These are phyloP conservation scores for Ceratopteris richardii DNA, from an alignment of 75 land plant genomes.

Conservation along the genomic window DNA sequence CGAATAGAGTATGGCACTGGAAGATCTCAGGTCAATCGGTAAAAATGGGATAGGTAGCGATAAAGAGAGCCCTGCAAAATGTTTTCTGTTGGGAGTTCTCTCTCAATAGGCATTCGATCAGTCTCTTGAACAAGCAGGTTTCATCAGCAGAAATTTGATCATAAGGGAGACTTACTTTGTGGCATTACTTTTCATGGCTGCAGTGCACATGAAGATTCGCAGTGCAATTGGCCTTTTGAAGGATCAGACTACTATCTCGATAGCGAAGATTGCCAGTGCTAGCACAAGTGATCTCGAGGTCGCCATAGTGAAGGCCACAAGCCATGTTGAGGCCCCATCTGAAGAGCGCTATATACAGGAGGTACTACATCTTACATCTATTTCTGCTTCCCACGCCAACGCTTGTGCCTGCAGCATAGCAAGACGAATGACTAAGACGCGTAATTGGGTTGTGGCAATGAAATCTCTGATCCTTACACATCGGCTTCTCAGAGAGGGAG, in stretches of 20 bases:
- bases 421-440: constrained; percentile 30
- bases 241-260: constrained; percentile 76
- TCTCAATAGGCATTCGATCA: too few species aligned
- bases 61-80: too few species aligned
- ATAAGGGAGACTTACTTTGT: too few species aligned
- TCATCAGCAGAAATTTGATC: too few species aligned
- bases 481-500: constrained; percentile 30
- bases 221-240: constrained; percentile 75
- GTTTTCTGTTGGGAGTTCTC: too few species aligned
- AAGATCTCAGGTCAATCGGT: too few species aligned
- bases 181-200: constrained; percentile 37
- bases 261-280: constrained; percentile 63
- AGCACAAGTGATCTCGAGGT: constrained; percentile 24
- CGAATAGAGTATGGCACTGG: too few species aligned
- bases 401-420: constrained; percentile 29
- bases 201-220: constrained; percentile 44
- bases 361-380: constrained; percentile 25
- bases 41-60: too few species aligned
- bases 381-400: constrained; percentile 25
- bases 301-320: constrained; percentile 35
- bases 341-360: constrained; percentile 38
- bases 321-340: constrained; percentile 20
- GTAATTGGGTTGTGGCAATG: constrained; percentile 46
- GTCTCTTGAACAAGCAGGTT: too few species aligned
- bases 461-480: constrained; percentile 51